Evolutionary conservation across 1,284 basidiomycete species (phyloP), one percentile per base, ranked within the genome.

Genomic region (Polyporus tsugae): DNA sequence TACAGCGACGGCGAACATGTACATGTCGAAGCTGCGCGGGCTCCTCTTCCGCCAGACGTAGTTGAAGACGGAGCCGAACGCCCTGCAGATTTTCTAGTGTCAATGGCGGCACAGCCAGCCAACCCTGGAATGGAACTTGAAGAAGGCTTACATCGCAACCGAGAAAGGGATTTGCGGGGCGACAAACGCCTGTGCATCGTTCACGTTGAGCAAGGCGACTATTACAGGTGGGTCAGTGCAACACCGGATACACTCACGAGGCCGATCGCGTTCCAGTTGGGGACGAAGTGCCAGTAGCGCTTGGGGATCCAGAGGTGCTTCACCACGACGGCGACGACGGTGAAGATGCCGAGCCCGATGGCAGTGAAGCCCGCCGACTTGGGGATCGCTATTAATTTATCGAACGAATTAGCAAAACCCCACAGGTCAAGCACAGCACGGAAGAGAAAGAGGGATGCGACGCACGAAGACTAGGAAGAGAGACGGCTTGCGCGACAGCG

Each of bases 261-360:
- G 57, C 84, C 85, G 74, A 91, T 80, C 44, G 89, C 89, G 75
- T 89, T 90, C 86, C 88, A 90, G 83, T 91, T 91, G 53, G 89
- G 89, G n/a, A 91, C 78, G 66, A 79, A 90, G 55, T 73, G 74
- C 80, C 84, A 84, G 78, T 88, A 87, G 73, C 84, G 85, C 75
- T 82, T 82, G 19, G 89, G 88, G 63, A 90, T 80, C 73, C 81
- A 82, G 68, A 79, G 80, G 78, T 89, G 83, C 69, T 87, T 88
- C 63, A 83, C 78, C 42, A 88, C 67, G 35, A 89, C 83, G 38
- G 82, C 81, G 65, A 87, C 58, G 53, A 84, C 82, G 52, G 85
- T 83, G 68, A 83, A 77, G 65, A 88, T 77, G 19, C 82, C 82
- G 58, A 91, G 82, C 33, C 75, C 87, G 74, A 91, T 88, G 44